These are phyloP conservation scores for Domatiomyces catenatus DNA, from an alignment of 2,329 filamentous ascomycete genomes.

Conservation along the genomic window DNA sequence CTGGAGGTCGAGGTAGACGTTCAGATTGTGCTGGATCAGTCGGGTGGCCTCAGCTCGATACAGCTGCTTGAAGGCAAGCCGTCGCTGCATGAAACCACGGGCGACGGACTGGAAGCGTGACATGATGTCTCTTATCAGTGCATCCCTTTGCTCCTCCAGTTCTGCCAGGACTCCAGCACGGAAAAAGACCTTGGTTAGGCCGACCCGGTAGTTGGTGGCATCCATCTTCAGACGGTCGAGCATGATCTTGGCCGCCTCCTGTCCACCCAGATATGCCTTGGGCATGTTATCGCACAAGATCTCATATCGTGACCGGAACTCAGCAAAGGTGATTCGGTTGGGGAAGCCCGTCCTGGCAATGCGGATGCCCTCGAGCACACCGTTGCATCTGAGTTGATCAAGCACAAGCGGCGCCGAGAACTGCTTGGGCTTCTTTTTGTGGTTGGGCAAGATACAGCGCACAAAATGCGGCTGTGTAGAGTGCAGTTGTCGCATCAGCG, in stretches of 20 bases:
- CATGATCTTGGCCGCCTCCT: constrained; percentile 70
- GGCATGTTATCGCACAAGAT: constrained; percentile 81
- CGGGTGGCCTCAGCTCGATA: constrained; percentile 89
- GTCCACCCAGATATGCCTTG: constrained; percentile 79
- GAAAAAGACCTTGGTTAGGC: constrained; percentile 96
- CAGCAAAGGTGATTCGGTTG: constrained; percentile 77
- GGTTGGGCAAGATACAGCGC: constrained; percentile 91
- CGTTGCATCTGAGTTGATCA: constrained; percentile 94
- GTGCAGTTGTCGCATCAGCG: constrained; percentile 81
- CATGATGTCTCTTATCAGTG: constrained; percentile 87
- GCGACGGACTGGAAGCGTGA: constrained; percentile 82
- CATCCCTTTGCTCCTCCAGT: constrained; percentile 86
- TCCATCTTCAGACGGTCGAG: constrained; percentile 79
- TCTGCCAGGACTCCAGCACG: constrained; percentile 89
- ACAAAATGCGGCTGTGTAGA: constrained; percentile 97
- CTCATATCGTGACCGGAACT: constrained; percentile 92
- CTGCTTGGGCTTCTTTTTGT: constrained; percentile 91
- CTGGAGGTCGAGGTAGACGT: constrained; percentile 76
- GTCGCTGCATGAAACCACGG: constrained; percentile 73
- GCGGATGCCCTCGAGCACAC: constrained; percentile 95
- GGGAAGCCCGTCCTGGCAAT: constrained; percentile 96
- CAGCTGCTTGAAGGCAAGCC: constrained; percentile 78
- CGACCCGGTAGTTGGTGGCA: constrained; percentile 74
- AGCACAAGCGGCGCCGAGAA: constrained; percentile 84
- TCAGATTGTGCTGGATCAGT: constrained; percentile 89